A percentile compares a stretch with the other conserved stretches of the same genome.
Conservation (phyloP, 306 rosid species). For the Malus orientalis region DNA sequence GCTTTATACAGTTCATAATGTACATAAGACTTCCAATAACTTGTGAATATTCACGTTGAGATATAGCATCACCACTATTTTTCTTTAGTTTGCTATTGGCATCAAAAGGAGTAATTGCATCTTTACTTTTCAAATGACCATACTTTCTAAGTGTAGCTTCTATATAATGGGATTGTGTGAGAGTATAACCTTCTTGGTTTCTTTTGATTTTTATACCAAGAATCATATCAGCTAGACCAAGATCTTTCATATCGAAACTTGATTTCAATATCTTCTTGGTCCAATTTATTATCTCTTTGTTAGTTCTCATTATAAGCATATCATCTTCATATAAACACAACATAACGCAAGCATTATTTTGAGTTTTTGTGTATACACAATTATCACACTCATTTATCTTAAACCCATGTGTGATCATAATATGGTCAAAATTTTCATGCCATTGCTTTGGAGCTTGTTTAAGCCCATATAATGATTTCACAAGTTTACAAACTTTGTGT, state of each 20-base stretch:
- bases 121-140: too few species aligned
- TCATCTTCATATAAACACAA: not conserved
- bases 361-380: too few species aligned
- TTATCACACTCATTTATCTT: too few species aligned
- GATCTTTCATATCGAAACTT: not conserved
- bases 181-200: not conserved
- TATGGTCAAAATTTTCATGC: too few species aligned
- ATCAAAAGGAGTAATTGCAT: too few species aligned
- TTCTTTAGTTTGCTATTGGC: not conserved
- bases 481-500: too few species aligned
- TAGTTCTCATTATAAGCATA: too few species aligned
- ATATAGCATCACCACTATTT: not conserved
- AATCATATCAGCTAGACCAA: not conserved
- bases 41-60: not conserved
- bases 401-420: too few species aligned
- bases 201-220: not conserved
- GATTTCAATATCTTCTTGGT: not conserved
- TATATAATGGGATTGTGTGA: not conserved
- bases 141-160: not conserved
- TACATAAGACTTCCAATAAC: not conserved
- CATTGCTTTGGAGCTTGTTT: too few species aligned
- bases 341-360: not conserved
- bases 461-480: too few species aligned
- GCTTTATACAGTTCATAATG: not conserved
- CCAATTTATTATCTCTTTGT: not conserved